Percentiles rank a stretch among this genome's conserved stretches.
Evolutionary conservation across 495 filamentous ascomycete species (phyloP).

Genomic region (Tuber umbilicatum): DNA sequence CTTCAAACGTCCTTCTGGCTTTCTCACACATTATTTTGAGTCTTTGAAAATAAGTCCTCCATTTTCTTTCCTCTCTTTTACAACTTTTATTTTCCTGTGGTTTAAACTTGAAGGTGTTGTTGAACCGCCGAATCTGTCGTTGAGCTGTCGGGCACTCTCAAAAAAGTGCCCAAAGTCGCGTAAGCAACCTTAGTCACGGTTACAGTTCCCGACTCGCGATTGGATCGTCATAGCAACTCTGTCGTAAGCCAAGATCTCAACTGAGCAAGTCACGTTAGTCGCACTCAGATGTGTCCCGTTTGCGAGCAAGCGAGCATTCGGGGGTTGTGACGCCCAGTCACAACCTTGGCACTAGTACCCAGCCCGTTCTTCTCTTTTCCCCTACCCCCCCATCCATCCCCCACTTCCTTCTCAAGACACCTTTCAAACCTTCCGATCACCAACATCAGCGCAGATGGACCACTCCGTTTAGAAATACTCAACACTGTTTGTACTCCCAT

Average conservation of each 20-base stretch:
- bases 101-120: too few species aligned
- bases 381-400: slow-evolving; percentile 40
- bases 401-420: slow-evolving; percentile 28
- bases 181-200: too few species aligned
- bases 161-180: too few species aligned
- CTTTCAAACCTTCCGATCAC: slow-evolving; percentile 32
- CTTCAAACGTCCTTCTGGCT: too few species aligned
- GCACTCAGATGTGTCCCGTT: too few species aligned
- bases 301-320: not conserved
- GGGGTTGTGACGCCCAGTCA: not conserved
- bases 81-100: too few species aligned
- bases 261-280: not conserved
- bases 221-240: not conserved
- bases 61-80: too few species aligned
- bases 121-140: too few species aligned
- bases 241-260: not conserved
- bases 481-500: not conserved
- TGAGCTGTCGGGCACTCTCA: too few species aligned
- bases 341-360: not conserved
- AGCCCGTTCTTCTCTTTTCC: slow-evolving; percentile 35
- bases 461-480: not conserved
- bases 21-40: too few species aligned
- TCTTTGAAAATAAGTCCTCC: too few species aligned
- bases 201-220: too few species aligned
- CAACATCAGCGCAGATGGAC: not conserved